Conservation (phyloP, 768 basidiomycete species). For the Gymnopilus dilepis region DNA sequence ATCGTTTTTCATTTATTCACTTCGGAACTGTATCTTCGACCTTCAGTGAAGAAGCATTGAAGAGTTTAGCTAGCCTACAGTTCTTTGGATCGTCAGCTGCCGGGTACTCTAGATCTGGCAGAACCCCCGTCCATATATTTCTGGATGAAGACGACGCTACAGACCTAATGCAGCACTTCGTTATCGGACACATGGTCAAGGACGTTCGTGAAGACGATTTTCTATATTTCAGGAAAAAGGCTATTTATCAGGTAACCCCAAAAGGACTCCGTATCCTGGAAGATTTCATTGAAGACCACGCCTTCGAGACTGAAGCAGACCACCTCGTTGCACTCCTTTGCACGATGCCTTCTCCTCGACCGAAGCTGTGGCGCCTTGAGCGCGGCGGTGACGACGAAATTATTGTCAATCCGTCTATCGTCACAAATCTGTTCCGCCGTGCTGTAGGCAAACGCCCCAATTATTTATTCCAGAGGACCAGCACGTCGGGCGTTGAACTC, state of each 20-base stretch:
- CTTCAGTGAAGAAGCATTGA: constrained; percentile 15
- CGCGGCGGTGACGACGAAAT: constrained; percentile 13
- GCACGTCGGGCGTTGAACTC: constrained; percentile 7
- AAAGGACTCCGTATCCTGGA: constrained; percentile 13
- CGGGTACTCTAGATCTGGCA: background rate
- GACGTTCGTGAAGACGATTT: constrained; percentile 3
- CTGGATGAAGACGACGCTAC: constrained; percentile 2
- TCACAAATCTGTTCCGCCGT: constrained; percentile 10
- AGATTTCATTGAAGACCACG: constrained; percentile 13
- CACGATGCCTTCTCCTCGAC: constrained; percentile 8
- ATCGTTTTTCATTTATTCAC: background rate
- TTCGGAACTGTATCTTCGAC: background rate
- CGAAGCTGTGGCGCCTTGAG: constrained; percentile 12
- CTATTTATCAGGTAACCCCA: constrained; percentile 12
- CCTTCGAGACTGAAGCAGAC: constrained; percentile 14
- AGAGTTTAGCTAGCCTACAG: constrained; percentile 12
- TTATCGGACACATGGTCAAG: constrained; percentile 9
- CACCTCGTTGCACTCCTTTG: constrained; percentile 13
- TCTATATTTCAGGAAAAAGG: constrained; percentile 6
- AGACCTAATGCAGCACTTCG: constrained; percentile 13
- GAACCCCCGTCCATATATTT: background rate
- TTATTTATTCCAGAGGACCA: background rate
- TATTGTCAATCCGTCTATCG: constrained; percentile 11
- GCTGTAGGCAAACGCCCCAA: constrained; percentile 10
- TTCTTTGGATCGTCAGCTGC: constrained; percentile 3